phyloP scores from a whole-genome alignment of 164 flowering plant species.

The Magnolia kwangsiensis region DNA sequence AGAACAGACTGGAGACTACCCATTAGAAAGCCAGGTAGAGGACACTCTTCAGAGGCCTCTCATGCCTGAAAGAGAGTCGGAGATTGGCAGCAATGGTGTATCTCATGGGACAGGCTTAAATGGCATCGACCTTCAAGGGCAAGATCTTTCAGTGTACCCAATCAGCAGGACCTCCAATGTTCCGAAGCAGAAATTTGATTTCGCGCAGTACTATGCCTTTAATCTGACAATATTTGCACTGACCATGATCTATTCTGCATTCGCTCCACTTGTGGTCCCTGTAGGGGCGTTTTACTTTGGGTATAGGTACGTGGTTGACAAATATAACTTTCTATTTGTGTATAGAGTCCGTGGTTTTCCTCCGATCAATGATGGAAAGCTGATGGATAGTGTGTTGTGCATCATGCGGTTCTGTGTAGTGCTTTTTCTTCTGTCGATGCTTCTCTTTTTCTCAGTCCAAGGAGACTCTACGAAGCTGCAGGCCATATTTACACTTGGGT shows the following conservation, averaged over 20 bases:
- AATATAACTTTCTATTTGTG: slow-evolving; percentile 91
- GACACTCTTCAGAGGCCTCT: slow-evolving; percentile 64
- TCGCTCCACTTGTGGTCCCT: slow-evolving; percentile 91
- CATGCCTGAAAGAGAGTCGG: slow-evolving; percentile 46
- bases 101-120: slow-evolving; percentile 24
- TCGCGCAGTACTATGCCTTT: slow-evolving; percentile 97
- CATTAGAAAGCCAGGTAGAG: slow-evolving; percentile 50
- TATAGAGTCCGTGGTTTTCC: slow-evolving; percentile 97
- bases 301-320: slow-evolving; percentile 91
- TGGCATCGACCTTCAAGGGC: slow-evolving; percentile 52
- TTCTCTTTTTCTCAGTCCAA: slow-evolving; percentile 78
- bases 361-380: slow-evolving; percentile 93
- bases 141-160: slow-evolving; percentile 79
- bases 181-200: slow-evolving; percentile 91
- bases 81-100: slow-evolving; percentile 15
- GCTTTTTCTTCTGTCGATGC: slow-evolving; percentile 87
- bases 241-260: slow-evolving; percentile 84
- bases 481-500: slow-evolving; percentile 83
- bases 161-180: slow-evolving; percentile 74
- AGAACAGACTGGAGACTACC: slow-evolving; percentile 76
- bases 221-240: slow-evolving; percentile 94
- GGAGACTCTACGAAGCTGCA: slow-evolving; percentile 94
- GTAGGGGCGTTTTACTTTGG: slow-evolving; percentile 95
- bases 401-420: slow-evolving; percentile 94
- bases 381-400: slow-evolving; percentile 86